Evolutionary conservation across 331 rosid genomes (phyloP).

Genomic region (Malus hybrid): DNA sequence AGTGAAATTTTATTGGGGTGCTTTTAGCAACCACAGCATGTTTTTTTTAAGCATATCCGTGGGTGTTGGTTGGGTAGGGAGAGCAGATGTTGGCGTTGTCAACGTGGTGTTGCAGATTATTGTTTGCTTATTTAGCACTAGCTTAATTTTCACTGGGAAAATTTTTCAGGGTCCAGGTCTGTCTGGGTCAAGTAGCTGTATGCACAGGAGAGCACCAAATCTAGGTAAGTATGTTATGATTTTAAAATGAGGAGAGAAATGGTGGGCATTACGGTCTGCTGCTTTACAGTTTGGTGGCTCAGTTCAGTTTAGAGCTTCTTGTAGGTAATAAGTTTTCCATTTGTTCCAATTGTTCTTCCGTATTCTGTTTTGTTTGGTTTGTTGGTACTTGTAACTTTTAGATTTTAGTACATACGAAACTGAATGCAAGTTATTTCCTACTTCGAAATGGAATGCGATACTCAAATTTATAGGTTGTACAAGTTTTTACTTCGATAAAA

Average conservation of each 20-base stretch:
- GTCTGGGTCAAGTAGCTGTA: constrained; percentile 34
- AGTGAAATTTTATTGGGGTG: constrained; percentile 3
- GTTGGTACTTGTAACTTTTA: too few species aligned
- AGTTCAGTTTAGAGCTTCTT: constrained; percentile 23
- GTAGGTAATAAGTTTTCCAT: background rate
- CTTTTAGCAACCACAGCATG: constrained; percentile 2
- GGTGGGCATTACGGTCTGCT: constrained; percentile 4
- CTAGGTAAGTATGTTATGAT: constrained; percentile 25
- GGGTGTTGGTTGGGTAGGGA: constrained; percentile 10
- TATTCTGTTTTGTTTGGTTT: too few species aligned
- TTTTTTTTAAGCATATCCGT: background rate
- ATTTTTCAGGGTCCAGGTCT: constrained; percentile 46
- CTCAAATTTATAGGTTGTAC: too few species aligned
- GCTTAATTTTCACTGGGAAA: constrained; percentile 57
- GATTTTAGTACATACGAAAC: too few species aligned
- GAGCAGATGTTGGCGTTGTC: constrained; percentile 1
- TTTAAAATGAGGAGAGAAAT: too few species aligned
- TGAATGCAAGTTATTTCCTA: too few species aligned
- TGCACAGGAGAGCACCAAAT: constrained; percentile 37
- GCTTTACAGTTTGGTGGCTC: background rate
- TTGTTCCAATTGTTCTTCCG: too few species aligned
- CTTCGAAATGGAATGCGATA: too few species aligned
- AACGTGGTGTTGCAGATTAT: constrained; percentile 4
- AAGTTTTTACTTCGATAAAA: too few species aligned
- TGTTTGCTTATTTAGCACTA: constrained; percentile 21